Conservation (phyloP, 2,329 filamentous ascomycete genomes). For the Alternaria atra region DNA sequence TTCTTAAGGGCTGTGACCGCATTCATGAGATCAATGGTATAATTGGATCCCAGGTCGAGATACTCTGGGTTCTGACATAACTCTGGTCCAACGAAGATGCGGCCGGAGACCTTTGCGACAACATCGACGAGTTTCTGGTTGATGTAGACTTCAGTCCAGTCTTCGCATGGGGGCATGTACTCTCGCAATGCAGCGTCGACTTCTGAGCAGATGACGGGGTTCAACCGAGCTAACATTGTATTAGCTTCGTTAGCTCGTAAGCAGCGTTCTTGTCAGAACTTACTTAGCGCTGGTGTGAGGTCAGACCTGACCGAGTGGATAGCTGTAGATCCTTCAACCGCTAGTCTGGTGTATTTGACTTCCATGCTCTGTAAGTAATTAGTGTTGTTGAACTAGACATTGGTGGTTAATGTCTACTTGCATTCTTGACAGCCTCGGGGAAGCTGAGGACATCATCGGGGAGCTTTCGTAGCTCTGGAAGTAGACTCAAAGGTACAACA, state of each 20-base stretch:
- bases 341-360: conserved; percentile 42
- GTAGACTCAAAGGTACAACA: conserved; percentile 38
- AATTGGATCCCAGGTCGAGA: conserved; percentile 40
- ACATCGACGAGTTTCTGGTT: conserved; percentile 41
- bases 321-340: conserved; percentile 24
- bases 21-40: conserved; percentile 43
- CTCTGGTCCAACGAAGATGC: conserved; percentile 46
- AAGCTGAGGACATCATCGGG: conserved; percentile 48
- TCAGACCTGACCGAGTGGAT: conserved; percentile 42
- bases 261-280: background rate
- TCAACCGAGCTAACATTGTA: conserved; percentile 35
- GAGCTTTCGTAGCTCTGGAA: conserved; percentile 46
- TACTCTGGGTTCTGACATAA: conserved; percentile 42
- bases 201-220: conserved; percentile 39
- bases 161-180: conserved; percentile 39
- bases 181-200: conserved; percentile 40
- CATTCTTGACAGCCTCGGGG: conserved; percentile 34
- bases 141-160: conserved; percentile 45
- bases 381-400: conserved; percentile 6
- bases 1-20: conserved; percentile 40
- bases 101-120: conserved; percentile 46
- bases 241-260: conserved; percentile 18
- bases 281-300: conserved; percentile 48
- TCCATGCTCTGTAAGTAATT: conserved; percentile 36
- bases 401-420: conserved; percentile 10